phyloP scores from a whole-genome alignment of 1,284 basidiomycete genomes.

The Apiotrichum brassicae region DNA sequence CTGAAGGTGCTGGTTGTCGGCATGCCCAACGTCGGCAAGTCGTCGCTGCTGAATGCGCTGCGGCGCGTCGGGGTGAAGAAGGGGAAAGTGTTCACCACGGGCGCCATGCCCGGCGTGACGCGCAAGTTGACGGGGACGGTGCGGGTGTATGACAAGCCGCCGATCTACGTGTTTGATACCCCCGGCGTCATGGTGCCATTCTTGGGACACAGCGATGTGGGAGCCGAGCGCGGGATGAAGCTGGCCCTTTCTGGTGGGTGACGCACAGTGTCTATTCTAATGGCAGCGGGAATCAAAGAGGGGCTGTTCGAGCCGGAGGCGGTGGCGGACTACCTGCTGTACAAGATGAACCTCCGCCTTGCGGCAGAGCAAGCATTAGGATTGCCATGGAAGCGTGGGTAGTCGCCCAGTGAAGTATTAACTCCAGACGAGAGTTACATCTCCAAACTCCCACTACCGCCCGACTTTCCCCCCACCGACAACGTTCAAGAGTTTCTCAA shows the following conservation, averaged over 20 bases:
- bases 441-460: constrained; percentile 51
- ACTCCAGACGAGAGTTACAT: constrained; percentile 52
- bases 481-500: constrained; percentile 62
- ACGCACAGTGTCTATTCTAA: too few species aligned
- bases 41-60: constrained; percentile 85
- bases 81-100: constrained; percentile 80
- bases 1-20: constrained; percentile 85
- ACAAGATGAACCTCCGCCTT: constrained; percentile 68
- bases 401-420: neutral
- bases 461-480: constrained; percentile 51
- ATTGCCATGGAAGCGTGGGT: too few species aligned
- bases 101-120: constrained; percentile 81
- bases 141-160: constrained; percentile 68
- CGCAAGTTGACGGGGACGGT: constrained; percentile 73
- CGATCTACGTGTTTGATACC: constrained; percentile 90
- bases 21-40: constrained; percentile 99
- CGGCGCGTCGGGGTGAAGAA: constrained; percentile 79
- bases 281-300: constrained; percentile 88
- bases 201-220: constrained; percentile 74
- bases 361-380: constrained; percentile 18
- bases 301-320: constrained; percentile 79
- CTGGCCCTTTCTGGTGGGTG: constrained; percentile 78
- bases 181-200: constrained; percentile 97
- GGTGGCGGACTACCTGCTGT: constrained; percentile 81
- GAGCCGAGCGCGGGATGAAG: constrained; percentile 86